A percentile compares a stretch with the other conserved stretches of the same genome.
phyloP scores from a whole-genome alignment of 2,329 filamentous ascomycete genomes.

The Alternaria sp. region DNA sequence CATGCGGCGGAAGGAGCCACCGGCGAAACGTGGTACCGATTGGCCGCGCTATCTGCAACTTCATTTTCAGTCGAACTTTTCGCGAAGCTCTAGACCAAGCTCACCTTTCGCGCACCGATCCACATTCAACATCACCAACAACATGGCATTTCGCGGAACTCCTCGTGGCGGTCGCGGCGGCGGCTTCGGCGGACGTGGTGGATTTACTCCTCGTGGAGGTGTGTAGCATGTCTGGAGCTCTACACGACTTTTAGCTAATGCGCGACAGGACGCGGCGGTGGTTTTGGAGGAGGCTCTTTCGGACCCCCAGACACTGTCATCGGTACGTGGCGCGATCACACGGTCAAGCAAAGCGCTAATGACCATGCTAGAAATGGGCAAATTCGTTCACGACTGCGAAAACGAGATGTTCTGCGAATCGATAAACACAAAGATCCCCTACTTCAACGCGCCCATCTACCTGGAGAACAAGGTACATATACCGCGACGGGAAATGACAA shows the following conservation, averaged over 20 bases:
- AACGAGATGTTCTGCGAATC: slow-evolving; percentile 98
- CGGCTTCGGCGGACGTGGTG: slow-evolving; percentile 60
- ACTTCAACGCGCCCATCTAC: slow-evolving; percentile 99
- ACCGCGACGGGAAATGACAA: not conserved
- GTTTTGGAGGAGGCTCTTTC: slow-evolving; percentile 40
- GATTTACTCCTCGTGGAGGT: slow-evolving; percentile 60
- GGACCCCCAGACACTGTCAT: slow-evolving; percentile 54
- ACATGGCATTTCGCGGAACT: slow-evolving; percentile 67
- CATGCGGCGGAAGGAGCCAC: slow-evolving; percentile 16
- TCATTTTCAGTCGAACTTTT: slow-evolving; percentile 37
- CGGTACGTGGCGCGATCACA: slow-evolving; percentile 36
- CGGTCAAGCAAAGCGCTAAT: slow-evolving; percentile 21
- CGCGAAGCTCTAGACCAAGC: slow-evolving; percentile 33
- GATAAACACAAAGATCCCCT: slow-evolving; percentile 92
- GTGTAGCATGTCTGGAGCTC: slow-evolving; percentile 27
- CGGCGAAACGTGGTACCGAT: slow-evolving; percentile 38
- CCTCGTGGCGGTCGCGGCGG: slow-evolving; percentile 50
- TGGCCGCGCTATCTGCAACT: slow-evolving; percentile 28
- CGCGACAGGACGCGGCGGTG: slow-evolving; percentile 46
- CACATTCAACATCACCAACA: slow-evolving; percentile 38
- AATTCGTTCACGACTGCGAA: slow-evolving; percentile 92
- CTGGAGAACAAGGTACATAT: slow-evolving; percentile 87
- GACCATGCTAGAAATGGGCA: slow-evolving; percentile 79
- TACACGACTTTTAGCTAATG: slow-evolving; percentile 37
- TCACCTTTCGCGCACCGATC: slow-evolving; percentile 35